Base-by-base conservation (phyloP, 176 grass and related monocot species). In the Oryza punctata region DNA sequence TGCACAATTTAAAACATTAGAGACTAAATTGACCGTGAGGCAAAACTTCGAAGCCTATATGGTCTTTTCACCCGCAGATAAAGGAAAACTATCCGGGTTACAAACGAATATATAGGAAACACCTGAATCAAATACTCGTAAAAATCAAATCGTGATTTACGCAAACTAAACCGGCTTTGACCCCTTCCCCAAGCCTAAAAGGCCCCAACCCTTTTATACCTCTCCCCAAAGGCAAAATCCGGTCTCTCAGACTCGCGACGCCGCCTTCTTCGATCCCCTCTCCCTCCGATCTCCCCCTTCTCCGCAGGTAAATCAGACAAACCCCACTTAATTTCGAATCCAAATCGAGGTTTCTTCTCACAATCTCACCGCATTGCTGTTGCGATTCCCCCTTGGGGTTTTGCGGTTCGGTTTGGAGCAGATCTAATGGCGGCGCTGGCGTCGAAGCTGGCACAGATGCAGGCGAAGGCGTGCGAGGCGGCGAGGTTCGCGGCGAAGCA, bases 381-480 rank as follows among this genome's bases (percentile, higher is more conserved):
- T 38, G 37, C 37, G 37, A 38, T 38, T 38, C 7, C 37, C 6
- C 37, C 37, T 38, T 8, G 37, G 37, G 37, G 37, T 38, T 38
- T 38, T 38, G 37, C 1, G 37, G 37, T 9, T 38, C 37, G 37
- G 37, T 72, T 33, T 18, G 72, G 37, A 81, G 83, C 66, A 85
- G 83, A 89, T 85, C 88, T 44, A 89, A 89, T 89, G 78, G 78
- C 84, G 76, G 75, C 65, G 82, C 88, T 98, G 91, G 87, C 89
- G 72, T 88, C 92, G 69, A 91, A 87, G 84, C 85, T 95, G 63
- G 78, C 88, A 28, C 91, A 91, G 89, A 83, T 98, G 73, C 88
- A 90, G 84, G 90, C 76, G 30, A 93, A 95, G 91, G 91, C 87
- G n/a, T 70, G 81, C 65, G 84, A 98, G 77, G 93, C 88, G n/a